A percentile compares a stretch with the other conserved stretches of the same genome.
These are phyloP conservation scores for Paecilomyces variotii DNA, from an alignment of 2,329 filamentous ascomycete genomes.

Conservation along the genomic window DNA sequence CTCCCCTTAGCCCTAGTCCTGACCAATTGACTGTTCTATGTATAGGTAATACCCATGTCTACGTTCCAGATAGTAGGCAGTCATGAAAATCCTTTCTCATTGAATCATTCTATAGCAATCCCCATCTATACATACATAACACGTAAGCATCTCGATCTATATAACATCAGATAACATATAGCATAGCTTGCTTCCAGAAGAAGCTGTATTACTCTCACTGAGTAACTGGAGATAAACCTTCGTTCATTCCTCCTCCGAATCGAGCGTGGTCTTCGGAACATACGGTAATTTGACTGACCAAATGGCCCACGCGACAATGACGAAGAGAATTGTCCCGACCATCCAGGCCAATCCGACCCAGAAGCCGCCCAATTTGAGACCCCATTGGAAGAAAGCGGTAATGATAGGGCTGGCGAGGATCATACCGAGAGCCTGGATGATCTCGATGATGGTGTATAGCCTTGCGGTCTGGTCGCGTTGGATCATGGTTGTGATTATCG, in stretches of 20 bases:
- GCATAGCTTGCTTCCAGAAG: background rate
- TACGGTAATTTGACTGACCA: conserved; percentile 2
- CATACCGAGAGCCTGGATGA: conserved; percentile 40
- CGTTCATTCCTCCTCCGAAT: background rate
- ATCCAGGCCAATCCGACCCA: conserved; percentile 45
- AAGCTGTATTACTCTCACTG: background rate
- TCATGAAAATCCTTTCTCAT: background rate
- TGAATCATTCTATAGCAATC: background rate
- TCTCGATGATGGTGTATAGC: conserved; percentile 43
- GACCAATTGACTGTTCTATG: too few species aligned
- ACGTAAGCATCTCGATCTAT: background rate
- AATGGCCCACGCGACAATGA: conserved; percentile 5
- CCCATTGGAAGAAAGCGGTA: conserved; percentile 39
- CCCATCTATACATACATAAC: background rate
- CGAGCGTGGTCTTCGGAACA: background rate
- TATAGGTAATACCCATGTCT: too few species aligned
- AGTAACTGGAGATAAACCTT: background rate
- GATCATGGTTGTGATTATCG: conserved; percentile 41
- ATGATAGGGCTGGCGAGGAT: conserved; percentile 41
- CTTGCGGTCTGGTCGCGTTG: conserved; percentile 41
- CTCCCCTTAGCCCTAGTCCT: too few species aligned
- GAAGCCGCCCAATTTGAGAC: conserved; percentile 36
- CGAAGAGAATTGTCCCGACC: conserved; percentile 10
- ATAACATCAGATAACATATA: background rate
- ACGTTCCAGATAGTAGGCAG: too few species aligned